Evolutionary conservation across 2,329 filamentous ascomycete genomes (phyloP).

Genomic region (Monosporascus sp.): DNA sequence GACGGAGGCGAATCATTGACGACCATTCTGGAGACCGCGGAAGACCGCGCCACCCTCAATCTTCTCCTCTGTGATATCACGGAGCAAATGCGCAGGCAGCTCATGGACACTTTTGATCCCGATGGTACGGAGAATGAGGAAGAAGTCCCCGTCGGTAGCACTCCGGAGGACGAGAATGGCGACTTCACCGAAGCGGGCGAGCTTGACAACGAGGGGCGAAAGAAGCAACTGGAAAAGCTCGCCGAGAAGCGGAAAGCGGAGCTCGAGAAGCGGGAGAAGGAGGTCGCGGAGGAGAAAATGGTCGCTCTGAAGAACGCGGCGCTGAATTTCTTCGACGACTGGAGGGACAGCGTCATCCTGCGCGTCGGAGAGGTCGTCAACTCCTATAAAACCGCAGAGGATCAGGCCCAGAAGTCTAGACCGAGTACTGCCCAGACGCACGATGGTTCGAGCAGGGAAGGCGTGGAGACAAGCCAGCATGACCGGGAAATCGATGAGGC

Average conservation of each 20-base stretch:
- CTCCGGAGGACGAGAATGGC: not conserved
- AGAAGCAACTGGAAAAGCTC: constrained; percentile 4
- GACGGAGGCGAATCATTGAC: constrained; percentile 21
- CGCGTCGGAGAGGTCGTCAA: constrained; percentile 25
- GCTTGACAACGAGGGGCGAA: constrained; percentile 3
- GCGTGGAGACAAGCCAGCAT: constrained; percentile 10
- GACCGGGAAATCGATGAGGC: constrained; percentile 43
- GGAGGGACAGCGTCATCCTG: constrained; percentile 23
- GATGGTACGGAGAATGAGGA: constrained; percentile 12
- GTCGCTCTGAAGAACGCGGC: constrained; percentile 19
- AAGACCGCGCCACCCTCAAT: constrained; percentile 21
- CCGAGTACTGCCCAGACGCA: constrained; percentile 6
- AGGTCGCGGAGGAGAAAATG: constrained; percentile 19
- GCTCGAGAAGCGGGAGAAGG: constrained; percentile 17
- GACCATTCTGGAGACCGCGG: constrained; percentile 17
- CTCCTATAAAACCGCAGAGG: constrained; percentile 12
- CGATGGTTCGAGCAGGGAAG: constrained; percentile 1
- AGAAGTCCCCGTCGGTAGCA: not conserved
- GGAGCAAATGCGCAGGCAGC: constrained; percentile 19
- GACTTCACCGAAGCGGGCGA: constrained; percentile 1
- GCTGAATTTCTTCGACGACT: constrained; percentile 22
- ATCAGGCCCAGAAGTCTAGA: constrained; percentile 13
- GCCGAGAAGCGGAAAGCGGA: constrained; percentile 14
- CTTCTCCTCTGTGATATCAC: constrained; percentile 21
- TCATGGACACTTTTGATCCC: constrained; percentile 18